Evolutionary conservation across 495 filamentous ascomycete genomes (phyloP).

Genomic region (Podospora comata): DNA sequence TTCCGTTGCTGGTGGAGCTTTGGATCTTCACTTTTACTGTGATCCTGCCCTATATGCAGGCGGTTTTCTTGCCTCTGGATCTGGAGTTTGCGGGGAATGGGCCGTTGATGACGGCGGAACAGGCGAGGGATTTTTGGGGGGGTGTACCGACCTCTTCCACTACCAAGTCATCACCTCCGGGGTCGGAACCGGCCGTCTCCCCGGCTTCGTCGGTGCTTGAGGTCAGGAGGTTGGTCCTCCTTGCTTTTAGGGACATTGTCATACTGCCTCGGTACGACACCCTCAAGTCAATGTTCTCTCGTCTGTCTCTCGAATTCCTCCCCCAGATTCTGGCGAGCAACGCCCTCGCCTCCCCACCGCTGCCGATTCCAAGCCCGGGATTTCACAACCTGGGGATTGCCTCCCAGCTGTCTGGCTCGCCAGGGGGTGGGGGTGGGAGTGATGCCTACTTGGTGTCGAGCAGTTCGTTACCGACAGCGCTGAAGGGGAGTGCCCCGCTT

Average conservation of each 20-base stretch:
- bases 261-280: conserved; percentile 81
- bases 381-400: conserved; percentile 22
- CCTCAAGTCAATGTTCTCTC: conserved; percentile 85
- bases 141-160: conserved; percentile 41
- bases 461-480: conserved; percentile 11
- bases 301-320: conserved; percentile 77
- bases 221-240: conserved; percentile 80
- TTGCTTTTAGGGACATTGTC: conserved; percentile 85
- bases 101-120: conserved; percentile 65
- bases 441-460: conserved; percentile 26
- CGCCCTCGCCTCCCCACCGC: conserved; percentile 41
- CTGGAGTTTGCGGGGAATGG: conserved; percentile 88
- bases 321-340: conserved; percentile 57
- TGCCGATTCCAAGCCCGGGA: conserved; percentile 39
- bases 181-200: conserved; percentile 33
- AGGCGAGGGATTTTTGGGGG: conserved; percentile 87
- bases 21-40: conserved; percentile 90
- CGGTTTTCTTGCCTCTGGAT: conserved; percentile 90
- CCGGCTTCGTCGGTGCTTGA: conserved; percentile 60
- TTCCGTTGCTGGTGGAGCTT: conserved; percentile 83
- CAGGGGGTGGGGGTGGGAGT: conserved; percentile 34
- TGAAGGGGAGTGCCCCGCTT: conserved; percentile 55
- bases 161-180: conserved; percentile 6
- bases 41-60: conserved; percentile 91
- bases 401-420: conserved; percentile 29